Evolutionary conservation across 2,329 filamentous ascomycete genomes (phyloP), one percentile per base, ranked within the genome.

Genomic region (Akanthomyces lecanii): DNA sequence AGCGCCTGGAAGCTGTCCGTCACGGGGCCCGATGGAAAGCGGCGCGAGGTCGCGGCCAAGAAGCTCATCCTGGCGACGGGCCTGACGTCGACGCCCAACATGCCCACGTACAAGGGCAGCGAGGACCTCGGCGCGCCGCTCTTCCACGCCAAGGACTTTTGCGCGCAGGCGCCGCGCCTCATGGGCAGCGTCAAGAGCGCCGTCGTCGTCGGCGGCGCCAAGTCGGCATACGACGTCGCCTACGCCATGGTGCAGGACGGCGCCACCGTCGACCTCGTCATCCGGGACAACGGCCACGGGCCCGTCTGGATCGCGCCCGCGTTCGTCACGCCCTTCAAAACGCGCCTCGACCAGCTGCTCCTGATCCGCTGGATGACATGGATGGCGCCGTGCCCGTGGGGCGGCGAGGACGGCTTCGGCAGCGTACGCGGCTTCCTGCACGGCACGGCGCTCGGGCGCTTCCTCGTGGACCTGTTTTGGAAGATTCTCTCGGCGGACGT

Each of bases 301-400:
- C 84, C 85, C 0, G 76, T 79, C 0, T 87, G 75, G 76, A 77
- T 88, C 67, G 73, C 81, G 1, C 81, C 82, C 0, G 72, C 80
- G 0, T 83, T 83, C 62, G 84, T 89, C 18, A 88, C 86, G 0
- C 85, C 85, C 0, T 70, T 88, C 51, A 85, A 85, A 70, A 80
- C 78, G 52, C 82, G 81, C 73, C 74, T 89, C 0, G 87, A 90
- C 69, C 82, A 85, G 66, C 75, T 90, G 0, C 59, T 71, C 0
- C 68, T 66, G 28, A 69, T 82, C 0, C 82, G 88, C 0, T 80
- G 86, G 65, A 74, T 89, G 66, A 85, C 82, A 0, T 89, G 85
- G 82, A 82, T 90, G 69, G 84, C 80, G 23, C 87, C 88, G 0
- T 89, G 86, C 66, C 80, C 85, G 1, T 90, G 85, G 84, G 86